Conservation (phyloP, 306 rosid genomes). For the Begonia peltatifolia region DNA sequence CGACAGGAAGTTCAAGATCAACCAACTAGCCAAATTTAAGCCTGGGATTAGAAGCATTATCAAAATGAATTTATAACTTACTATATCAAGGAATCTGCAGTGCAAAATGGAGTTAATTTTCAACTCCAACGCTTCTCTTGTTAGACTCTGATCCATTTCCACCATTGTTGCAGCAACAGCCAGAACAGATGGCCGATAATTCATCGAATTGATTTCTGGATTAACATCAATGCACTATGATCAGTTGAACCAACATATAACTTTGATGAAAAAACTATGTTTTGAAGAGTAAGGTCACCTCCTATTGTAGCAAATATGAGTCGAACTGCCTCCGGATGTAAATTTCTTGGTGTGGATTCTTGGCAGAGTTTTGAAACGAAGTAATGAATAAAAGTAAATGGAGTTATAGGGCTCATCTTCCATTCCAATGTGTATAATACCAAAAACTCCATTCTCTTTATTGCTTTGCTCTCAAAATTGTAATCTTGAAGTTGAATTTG, state of each 20-base stretch:
- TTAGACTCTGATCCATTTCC: slow-evolving; percentile 34
- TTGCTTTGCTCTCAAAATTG: slow-evolving; percentile 27
- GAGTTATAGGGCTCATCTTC: slow-evolving; percentile 47
- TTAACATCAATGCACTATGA: neutral
- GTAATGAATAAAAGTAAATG: slow-evolving; percentile 56
- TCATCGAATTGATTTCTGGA: slow-evolving; percentile 51
- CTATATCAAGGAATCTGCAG: slow-evolving; percentile 25
- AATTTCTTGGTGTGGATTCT: slow-evolving; percentile 23
- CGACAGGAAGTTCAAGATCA: too few relatives aligned
- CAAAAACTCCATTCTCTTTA: slow-evolving; percentile 68
- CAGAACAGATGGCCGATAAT: slow-evolving; percentile 52
- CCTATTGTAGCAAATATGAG: slow-evolving; percentile 33
- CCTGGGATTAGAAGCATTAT: too few relatives aligned
- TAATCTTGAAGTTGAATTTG: slow-evolving; percentile 35
- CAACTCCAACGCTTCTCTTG: slow-evolving; percentile 27
- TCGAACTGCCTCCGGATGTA: slow-evolving; percentile 19
- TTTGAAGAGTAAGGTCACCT: slow-evolving; percentile 22
- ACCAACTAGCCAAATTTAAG: neutral
- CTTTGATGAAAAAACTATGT: neutral
- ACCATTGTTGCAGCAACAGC: slow-evolving; percentile 65
- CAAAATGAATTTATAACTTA: slow-evolving; percentile 19
- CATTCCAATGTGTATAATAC: slow-evolving; percentile 63
- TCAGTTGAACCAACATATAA: neutral
- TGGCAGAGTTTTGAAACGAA: slow-evolving; percentile 35
- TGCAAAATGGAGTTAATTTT: slow-evolving; percentile 46